phyloP scores from a whole-genome alignment of 352 stramenopile genomes.

The Pythium brachiatum region DNA sequence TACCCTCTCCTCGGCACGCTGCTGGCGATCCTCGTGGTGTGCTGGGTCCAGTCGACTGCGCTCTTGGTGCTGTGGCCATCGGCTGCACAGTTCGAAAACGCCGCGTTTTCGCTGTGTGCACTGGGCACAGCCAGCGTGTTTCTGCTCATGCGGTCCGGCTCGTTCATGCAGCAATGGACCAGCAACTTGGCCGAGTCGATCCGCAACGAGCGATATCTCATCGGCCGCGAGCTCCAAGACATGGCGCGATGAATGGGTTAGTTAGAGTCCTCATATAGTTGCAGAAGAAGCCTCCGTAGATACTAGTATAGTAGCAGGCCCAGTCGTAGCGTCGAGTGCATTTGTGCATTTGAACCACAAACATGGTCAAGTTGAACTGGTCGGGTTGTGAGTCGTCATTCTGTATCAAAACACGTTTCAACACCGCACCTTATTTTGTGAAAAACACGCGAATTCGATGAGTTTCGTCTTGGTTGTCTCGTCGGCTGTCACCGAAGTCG shows the following conservation, averaged over 20 bases:
- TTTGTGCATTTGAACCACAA: not conserved
- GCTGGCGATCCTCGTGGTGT: constrained; percentile 48
- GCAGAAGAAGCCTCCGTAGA: not conserved
- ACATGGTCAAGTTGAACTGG: not conserved
- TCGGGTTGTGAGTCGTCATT: constrained; percentile 20
- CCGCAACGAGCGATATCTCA: constrained; percentile 85
- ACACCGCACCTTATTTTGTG: constrained; percentile 15
- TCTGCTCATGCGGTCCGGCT: constrained; percentile 18
- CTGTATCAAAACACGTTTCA: constrained; percentile 7
- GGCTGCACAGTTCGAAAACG: constrained; percentile 40
- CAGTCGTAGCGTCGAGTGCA: not conserved
- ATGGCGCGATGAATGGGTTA: constrained; percentile 56
- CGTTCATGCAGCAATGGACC: constrained; percentile 54
- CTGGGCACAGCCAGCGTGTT: constrained; percentile 16
- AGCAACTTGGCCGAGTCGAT: constrained; percentile 78
- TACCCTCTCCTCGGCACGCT: constrained; percentile 48
- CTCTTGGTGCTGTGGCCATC: constrained; percentile 41
- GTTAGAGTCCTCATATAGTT: not conserved
- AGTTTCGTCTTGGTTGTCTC: constrained; percentile 14
- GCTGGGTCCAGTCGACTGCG: constrained; percentile 48
- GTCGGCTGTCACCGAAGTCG: constrained; percentile 5
- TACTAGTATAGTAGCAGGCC: not conserved
- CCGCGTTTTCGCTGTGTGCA: constrained; percentile 51
- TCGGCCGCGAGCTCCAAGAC: constrained; percentile 82
- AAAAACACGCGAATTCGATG: constrained; percentile 22